These are phyloP conservation scores for Hyparrhenia diplandra DNA, from an alignment of 176 grass and related monocot species.

Conservation along the genomic window DNA sequence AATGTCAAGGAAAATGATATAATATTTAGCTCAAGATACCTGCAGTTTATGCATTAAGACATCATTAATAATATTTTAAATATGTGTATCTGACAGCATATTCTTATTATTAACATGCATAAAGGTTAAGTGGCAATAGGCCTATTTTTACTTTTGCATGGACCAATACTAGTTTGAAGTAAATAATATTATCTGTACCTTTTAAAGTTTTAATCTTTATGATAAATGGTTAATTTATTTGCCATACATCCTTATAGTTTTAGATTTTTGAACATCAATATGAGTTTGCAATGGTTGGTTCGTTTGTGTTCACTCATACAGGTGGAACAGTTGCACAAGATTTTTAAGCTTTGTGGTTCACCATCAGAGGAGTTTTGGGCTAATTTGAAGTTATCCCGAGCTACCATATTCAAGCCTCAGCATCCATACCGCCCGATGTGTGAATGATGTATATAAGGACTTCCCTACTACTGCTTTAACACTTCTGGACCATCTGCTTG, in stretches of 20 bases:
- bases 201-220: constrained; percentile 8
- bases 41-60: not conserved
- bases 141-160: constrained; percentile 16
- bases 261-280: constrained; percentile 8
- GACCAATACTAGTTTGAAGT: not conserved
- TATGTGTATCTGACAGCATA: not conserved
- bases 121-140: not conserved
- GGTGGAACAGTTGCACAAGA: constrained; percentile 96
- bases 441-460: constrained; percentile 76
- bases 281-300: not conserved
- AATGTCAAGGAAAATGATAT: not conserved
- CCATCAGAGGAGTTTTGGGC: constrained; percentile 89
- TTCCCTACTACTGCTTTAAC: constrained; percentile 71
- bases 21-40: constrained; percentile 4
- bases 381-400: constrained; percentile 69
- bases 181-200: not conserved
- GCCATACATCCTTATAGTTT: not conserved
- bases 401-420: constrained; percentile 81
- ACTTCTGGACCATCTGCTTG: constrained; percentile 82
- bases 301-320: constrained; percentile 19
- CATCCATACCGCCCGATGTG: constrained; percentile 61
- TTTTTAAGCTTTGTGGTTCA: constrained; percentile 94
- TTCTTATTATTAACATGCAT: constrained; percentile 6
- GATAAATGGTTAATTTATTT: constrained; percentile 11
- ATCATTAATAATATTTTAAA: not conserved